A percentile compares a stretch with the other conserved stretches of the same genome.
phyloP scores from a whole-genome alignment of 495 filamentous ascomycete genomes.

The Talaromyces proteolyticus region DNA sequence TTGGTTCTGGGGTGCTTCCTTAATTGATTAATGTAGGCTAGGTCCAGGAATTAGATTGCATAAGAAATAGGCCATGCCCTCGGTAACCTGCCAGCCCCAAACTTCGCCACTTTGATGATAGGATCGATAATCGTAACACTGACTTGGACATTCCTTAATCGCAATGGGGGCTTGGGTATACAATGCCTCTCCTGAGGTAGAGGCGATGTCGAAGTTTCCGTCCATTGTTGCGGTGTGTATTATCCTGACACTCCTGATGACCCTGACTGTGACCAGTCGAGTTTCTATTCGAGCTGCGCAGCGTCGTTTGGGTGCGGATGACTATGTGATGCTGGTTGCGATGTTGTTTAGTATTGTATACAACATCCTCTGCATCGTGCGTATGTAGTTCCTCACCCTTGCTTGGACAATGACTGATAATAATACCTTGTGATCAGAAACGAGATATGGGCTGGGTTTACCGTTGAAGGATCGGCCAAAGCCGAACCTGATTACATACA shows the following conservation, averaged over 20 bases:
- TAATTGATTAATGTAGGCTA: no score
- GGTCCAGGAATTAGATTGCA: no score
- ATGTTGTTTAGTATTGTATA: slow-evolving; percentile 47
- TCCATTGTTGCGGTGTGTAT: slow-evolving; percentile 40
- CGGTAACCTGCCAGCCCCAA: no score
- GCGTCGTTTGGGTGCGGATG: slow-evolving; percentile 34
- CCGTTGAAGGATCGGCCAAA: slow-evolving; percentile 33
- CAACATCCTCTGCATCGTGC: slow-evolving; percentile 41
- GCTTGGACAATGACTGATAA: slow-evolving; percentile 1
- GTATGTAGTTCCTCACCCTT: slow-evolving; percentile 20
- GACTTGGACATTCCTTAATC: no score
- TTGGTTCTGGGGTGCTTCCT: no score
- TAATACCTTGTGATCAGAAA: slow-evolving; percentile 27
- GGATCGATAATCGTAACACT: no score
- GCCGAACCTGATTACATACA: slow-evolving; percentile 32
- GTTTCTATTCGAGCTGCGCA: slow-evolving; percentile 25
- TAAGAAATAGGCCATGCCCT: no score
- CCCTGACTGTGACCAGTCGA: slow-evolving; percentile 27
- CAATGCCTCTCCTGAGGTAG: slow-evolving; percentile 31
- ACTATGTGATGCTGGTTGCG: slow-evolving; percentile 41
- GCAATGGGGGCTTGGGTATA: slow-evolving; percentile 41
- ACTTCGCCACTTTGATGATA: no score
- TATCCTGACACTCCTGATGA: slow-evolving; percentile 31
- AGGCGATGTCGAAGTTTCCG: slow-evolving; percentile 33
- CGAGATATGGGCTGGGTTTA: slow-evolving; percentile 45